These are phyloP conservation scores for Ophiostoma ips DNA, from an alignment of 2,329 filamentous ascomycete genomes.

Conservation along the genomic window DNA sequence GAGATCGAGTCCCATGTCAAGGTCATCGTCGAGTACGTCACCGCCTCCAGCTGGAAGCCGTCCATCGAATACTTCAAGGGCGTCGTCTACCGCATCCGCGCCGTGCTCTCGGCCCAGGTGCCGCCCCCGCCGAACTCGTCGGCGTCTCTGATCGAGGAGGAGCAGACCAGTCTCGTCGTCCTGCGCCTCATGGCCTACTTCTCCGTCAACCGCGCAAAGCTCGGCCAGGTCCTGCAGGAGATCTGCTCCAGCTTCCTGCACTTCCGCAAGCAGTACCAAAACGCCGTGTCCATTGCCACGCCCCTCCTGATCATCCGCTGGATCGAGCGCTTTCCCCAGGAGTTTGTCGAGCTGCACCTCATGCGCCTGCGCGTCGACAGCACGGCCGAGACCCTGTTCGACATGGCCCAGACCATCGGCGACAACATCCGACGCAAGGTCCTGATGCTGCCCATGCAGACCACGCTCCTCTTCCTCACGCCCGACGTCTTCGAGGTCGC, in stretches of 20 bases:
- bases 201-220: slow-evolving; percentile 49
- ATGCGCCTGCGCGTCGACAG: slow-evolving; percentile 48
- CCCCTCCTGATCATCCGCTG: slow-evolving; percentile 50
- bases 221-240: slow-evolving; percentile 49
- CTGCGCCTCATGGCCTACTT: slow-evolving; percentile 47
- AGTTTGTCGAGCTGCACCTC: slow-evolving; percentile 51
- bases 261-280: slow-evolving; percentile 49
- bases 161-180: slow-evolving; percentile 36
- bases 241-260: slow-evolving; percentile 54
- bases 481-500: slow-evolving; percentile 59
- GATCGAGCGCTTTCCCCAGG: slow-evolving; percentile 49
- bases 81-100: slow-evolving; percentile 37
- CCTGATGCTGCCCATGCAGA: slow-evolving; percentile 48
- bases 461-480: slow-evolving; percentile 45
- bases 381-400: slow-evolving; percentile 52
- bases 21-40: slow-evolving; percentile 47
- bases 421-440: slow-evolving; percentile 43
- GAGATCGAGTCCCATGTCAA: slow-evolving; percentile 42
- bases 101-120: slow-evolving; percentile 26
- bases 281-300: slow-evolving; percentile 46
- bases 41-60: slow-evolving; percentile 47
- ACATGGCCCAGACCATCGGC: slow-evolving; percentile 49
- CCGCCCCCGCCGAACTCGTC: slow-evolving; percentile 21
- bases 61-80: slow-evolving; percentile 45
- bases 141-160: slow-evolving; percentile 31